These are phyloP conservation scores for Tuber brumale DNA, from an alignment of 495 filamentous ascomycete species.

Conservation along the genomic window DNA sequence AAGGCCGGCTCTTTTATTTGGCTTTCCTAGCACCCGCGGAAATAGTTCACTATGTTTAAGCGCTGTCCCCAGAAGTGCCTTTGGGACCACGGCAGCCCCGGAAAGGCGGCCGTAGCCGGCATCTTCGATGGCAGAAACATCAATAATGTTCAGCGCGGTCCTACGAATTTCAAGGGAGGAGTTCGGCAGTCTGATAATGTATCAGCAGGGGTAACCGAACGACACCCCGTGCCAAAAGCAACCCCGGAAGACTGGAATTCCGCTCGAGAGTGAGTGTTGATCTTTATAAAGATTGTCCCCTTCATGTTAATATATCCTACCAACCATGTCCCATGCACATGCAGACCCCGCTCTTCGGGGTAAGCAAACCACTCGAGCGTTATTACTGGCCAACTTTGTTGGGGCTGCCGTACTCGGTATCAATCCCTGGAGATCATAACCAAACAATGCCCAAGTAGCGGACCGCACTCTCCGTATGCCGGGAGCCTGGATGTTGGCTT, in stretches of 20 bases:
- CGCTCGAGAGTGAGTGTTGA: not conserved
- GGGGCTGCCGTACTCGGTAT: not conserved
- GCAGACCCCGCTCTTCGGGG: not conserved
- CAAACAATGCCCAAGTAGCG: not conserved
- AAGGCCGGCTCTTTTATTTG: not conserved
- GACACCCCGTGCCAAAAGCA: not conserved
- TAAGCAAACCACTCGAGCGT: not conserved
- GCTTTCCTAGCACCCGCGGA: not conserved
- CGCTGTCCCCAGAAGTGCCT: not conserved
- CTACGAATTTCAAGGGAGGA: not conserved
- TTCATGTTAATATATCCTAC: not conserved
- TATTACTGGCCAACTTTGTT: not conserved
- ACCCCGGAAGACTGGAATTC: not conserved
- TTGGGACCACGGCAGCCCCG: not conserved
- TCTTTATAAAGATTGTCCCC: not conserved
- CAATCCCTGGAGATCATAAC: not conserved
- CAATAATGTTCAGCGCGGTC: not conserved
- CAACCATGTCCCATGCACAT: not conserved
- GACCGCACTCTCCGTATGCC: not conserved
- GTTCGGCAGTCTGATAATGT: not conserved
- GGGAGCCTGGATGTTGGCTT: not conserved
- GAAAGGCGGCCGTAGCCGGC: not conserved
- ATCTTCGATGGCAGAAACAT: not conserved
- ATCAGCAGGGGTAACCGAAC: not conserved
- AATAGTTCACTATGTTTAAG: not conserved